Conservation (phyloP, 805 yeast species). For the Scheffersomyces ergatensis region DNA sequence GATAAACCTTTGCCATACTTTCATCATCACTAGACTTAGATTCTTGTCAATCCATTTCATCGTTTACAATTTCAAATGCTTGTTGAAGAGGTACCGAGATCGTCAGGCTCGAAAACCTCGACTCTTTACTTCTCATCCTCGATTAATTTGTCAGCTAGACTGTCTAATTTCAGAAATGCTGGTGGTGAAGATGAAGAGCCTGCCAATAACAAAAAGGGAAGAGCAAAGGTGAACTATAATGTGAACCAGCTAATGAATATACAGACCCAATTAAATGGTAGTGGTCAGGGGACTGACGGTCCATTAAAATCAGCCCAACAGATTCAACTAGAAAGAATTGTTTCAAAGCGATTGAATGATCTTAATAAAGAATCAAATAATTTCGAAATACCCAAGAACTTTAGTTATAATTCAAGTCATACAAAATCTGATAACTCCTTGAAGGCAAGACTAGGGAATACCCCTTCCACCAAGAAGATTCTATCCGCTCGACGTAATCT, state of each 20-base stretch:
- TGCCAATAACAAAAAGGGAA: conserved; percentile 24
- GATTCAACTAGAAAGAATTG: conserved; percentile 37
- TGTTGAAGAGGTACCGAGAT: conserved; percentile 42
- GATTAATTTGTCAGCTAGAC: conserved; percentile 40
- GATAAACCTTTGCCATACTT: no score
- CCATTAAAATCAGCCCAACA: conserved; percentile 42
- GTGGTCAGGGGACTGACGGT: conserved; percentile 21
- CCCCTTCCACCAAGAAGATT: conserved; percentile 42
- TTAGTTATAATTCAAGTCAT: conserved; percentile 32
- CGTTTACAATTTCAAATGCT: conserved; percentile 32
- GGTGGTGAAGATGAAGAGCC: conserved; percentile 14
- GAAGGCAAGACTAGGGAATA: conserved; percentile 37
- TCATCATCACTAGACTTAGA: no score
- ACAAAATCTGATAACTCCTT: conserved; percentile 15
- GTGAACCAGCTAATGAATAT: conserved; percentile 41
- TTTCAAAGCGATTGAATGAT: conserved; percentile 34
- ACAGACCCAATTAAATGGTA: conserved; percentile 33
- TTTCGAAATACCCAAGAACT: conserved; percentile 42
- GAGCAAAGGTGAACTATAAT: conserved; percentile 45
- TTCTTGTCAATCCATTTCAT: no score
- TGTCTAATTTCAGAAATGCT: conserved; percentile 10
- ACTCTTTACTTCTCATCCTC: conserved; percentile 41
- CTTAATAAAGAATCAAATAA: conserved; percentile 29
- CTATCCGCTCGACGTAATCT: conserved; percentile 41
- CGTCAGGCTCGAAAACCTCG: conserved; percentile 25